These are phyloP conservation scores for Tripidium arundinaceum DNA, from an alignment of 202 grass and related monocot species.

Conservation along the genomic window DNA sequence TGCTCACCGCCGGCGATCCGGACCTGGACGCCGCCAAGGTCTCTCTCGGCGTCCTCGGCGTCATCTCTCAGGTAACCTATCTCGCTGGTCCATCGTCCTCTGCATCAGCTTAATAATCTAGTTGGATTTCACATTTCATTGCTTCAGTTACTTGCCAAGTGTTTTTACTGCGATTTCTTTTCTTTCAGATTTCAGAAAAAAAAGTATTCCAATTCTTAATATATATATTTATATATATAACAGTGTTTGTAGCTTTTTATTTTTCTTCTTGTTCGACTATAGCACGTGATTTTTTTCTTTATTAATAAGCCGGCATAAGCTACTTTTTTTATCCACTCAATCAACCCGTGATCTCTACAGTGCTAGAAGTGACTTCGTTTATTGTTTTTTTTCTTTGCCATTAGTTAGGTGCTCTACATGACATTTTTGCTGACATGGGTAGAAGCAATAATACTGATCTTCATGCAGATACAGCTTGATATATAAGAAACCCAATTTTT, in stretches of 20 bases:
- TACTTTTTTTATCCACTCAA: not conserved
- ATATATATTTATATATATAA: not conserved
- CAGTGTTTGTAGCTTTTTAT: not conserved
- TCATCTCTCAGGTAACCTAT: conserved; percentile 42
- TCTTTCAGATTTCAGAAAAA: not conserved
- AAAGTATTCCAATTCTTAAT: not conserved
- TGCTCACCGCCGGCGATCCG: conserved; percentile 6
- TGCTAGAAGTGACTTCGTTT: not conserved
- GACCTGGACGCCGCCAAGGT: conserved; percentile 55
- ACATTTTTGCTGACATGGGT: not conserved
- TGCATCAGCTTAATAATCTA: not conserved
- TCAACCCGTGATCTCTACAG: not conserved
- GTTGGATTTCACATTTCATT: not conserved
- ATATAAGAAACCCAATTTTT: no score
- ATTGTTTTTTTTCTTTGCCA: not conserved
- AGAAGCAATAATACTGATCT: not conserved
- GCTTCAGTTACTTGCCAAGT: not conserved
- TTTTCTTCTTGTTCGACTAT: not conserved
- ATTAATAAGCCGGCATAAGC: not conserved
- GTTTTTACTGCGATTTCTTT: not conserved
- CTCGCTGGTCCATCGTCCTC: no score
- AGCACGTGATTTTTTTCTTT: not conserved
- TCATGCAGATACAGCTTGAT: no score
- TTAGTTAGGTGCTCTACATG: not conserved
- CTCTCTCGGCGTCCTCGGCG: conserved; percentile 57